Percentiles rank a stretch among this genome's conserved stretches.
Conservation (phyloP, 2,329 filamentous ascomycete genomes). For the Botryotinia convoluta region DNA sequence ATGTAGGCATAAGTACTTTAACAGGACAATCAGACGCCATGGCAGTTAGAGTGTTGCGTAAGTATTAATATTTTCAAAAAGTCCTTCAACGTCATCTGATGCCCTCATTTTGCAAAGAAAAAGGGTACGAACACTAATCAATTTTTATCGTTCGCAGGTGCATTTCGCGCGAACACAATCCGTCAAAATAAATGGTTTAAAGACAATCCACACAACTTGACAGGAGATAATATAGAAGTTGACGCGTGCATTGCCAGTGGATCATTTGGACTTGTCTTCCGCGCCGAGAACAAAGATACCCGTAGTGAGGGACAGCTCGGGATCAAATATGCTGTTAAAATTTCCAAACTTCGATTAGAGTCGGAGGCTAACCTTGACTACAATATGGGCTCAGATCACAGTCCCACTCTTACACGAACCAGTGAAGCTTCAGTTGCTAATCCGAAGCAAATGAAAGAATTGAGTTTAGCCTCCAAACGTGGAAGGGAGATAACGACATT, state of each 20-base stretch:
- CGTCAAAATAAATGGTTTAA: constrained; percentile 13
- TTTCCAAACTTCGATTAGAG: background rate
- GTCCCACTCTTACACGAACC: background rate
- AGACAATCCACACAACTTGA: background rate
- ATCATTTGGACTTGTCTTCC: constrained; percentile 3
- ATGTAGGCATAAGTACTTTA: background rate
- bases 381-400: background rate
- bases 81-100: background rate
- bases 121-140: background rate
- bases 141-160: background rate
- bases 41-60: constrained; percentile 3
- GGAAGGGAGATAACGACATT: background rate
- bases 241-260: constrained; percentile 6
- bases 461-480: background rate
- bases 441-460: background rate
- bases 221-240: constrained; percentile 2
- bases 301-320: background rate
- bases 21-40: background rate
- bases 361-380: background rate
- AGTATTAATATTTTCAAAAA: background rate
- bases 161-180: background rate
- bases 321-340: background rate
- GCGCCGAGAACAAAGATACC: constrained; percentile 6
- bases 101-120: background rate
- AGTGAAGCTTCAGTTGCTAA: constrained; percentile 2